Conservation (phyloP, 176 grass and related monocot genomes). For the Triticum dicoccoides region DNA sequence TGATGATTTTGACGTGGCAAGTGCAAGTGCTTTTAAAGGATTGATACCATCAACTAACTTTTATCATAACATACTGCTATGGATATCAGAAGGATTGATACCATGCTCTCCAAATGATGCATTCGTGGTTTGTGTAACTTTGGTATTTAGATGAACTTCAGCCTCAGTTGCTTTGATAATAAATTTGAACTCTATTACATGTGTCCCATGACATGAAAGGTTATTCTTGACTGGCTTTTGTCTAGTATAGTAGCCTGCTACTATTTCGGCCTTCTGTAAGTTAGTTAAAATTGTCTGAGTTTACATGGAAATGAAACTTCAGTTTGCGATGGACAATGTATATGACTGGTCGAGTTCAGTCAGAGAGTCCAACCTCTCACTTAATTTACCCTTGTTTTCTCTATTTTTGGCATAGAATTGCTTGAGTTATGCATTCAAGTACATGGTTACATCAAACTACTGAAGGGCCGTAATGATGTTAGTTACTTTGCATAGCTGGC, state of each 20-base stretch:
- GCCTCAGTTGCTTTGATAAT: constrained; percentile 4
- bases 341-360: neutral
- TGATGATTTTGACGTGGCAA: neutral
- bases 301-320: constrained; percentile 17
- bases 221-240: neutral
- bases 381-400: neutral
- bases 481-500: neutral
- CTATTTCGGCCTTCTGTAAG: neutral
- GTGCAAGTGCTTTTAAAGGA: neutral
- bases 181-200: neutral
- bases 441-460: neutral
- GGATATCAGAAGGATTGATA: neutral
- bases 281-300: neutral
- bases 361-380: neutral
- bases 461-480: neutral
- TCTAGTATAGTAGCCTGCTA: constrained; percentile 8
- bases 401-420: neutral
- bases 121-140: neutral
- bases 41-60: neutral
- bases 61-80: no score
- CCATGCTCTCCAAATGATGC: neutral
- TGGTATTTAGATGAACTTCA: neutral
- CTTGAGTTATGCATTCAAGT: neutral
- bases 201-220: neutral
- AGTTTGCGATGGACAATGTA: neutral